Evolutionary conservation across 352 stramenopile genomes (phyloP), one percentile per base, ranked within the genome.

Genomic region (Phytophthora pisi): DNA sequence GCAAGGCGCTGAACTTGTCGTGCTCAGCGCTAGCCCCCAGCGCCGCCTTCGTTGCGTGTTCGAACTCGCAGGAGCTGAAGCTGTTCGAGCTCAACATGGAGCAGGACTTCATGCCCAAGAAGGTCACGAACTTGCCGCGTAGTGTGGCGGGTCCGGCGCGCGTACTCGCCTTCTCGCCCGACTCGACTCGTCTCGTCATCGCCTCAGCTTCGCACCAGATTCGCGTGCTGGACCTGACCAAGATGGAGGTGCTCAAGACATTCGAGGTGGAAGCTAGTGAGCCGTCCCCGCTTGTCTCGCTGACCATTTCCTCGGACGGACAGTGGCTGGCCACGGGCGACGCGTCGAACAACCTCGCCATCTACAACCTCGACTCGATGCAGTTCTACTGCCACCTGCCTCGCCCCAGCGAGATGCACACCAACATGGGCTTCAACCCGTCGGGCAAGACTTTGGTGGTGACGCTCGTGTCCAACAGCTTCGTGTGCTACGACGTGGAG

Each of bases 301-400:
- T 95, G 2, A 88, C 75, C n/a, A 79, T 93, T 52, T 95, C 88
- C 42, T 75, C 74, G 20, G 88, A 95, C 61, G 85, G 86, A 28
- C 88, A 95, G 59, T 95, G 88, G 88, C 84, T 95, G 52, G 85
- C 77, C 11, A 82, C 76, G 8, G 86, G 82, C 23, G 86, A 93
- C 63, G 75, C 78, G 5, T 62, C 66, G 15, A 95, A 95, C 77
- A 79, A 85, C 57, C 66, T 95, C 26, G 76, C 79, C 49, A 74
- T 95, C 31, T 95, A 92, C 78, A 93, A 95, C 64, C 75, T 95
- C 24, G 88, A 95, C 78, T 90, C 88, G 67, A 93, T 95, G 88
- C 81, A 90, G 71, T 88, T 89, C 46, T 91, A 92, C 70, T 81
- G 73, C 59, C 79, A 90, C 50, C 56, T 93, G 56, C 86, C 85